Evolutionary conservation across 495 filamentous ascomycete species (phyloP).

Genomic region (Aspergillus sparsus): DNA sequence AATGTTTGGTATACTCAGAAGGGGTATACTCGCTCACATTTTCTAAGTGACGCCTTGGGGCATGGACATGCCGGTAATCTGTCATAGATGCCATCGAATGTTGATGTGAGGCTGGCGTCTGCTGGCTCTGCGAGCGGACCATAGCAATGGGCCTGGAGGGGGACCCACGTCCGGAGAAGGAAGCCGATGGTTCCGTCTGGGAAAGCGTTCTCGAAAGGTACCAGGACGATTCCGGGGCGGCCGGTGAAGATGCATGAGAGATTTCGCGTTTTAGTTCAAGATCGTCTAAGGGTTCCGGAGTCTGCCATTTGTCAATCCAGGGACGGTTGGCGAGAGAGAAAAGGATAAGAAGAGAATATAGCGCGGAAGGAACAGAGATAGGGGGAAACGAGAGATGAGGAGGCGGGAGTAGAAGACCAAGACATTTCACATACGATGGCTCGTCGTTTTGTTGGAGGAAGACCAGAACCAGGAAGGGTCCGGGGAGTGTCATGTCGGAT

Average conservation of each 20-base stretch:
- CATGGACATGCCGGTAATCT: slow-evolving; percentile 40
- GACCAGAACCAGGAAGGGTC: slow-evolving; percentile 45
- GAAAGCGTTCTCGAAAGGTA: slow-evolving; percentile 30
- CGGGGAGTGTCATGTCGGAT: slow-evolving; percentile 49
- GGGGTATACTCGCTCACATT: slow-evolving; percentile 48
- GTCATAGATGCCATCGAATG: slow-evolving; percentile 30
- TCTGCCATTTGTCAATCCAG: slow-evolving; percentile 54
- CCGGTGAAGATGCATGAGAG: slow-evolving; percentile 38
- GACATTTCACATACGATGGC: slow-evolving; percentile 52
- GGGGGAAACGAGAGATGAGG: slow-evolving; percentile 27
- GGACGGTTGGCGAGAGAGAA: slow-evolving; percentile 32
- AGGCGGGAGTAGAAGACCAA: slow-evolving; percentile 46
- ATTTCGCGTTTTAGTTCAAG: slow-evolving; percentile 37
- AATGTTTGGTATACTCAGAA: slow-evolving; percentile 44
- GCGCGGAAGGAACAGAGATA: slow-evolving; percentile 28
- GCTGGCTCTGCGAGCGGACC: slow-evolving; percentile 50
- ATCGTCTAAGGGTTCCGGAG: slow-evolving; percentile 44
- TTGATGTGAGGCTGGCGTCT: slow-evolving; percentile 42
- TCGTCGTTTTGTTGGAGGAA: slow-evolving; percentile 49
- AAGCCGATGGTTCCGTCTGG: slow-evolving; percentile 27
- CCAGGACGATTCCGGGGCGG: slow-evolving; percentile 30
- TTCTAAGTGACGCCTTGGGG: slow-evolving; percentile 35
- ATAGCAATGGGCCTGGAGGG: slow-evolving; percentile 39
- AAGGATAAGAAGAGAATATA: slow-evolving; percentile 25
- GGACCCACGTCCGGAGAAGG: slow-evolving; percentile 28